Percentiles rank a stretch among this genome's conserved stretches.
phyloP scores from a whole-genome alignment of 371 early-diverging fungal genomes.

The Rhizopus sp. region DNA sequence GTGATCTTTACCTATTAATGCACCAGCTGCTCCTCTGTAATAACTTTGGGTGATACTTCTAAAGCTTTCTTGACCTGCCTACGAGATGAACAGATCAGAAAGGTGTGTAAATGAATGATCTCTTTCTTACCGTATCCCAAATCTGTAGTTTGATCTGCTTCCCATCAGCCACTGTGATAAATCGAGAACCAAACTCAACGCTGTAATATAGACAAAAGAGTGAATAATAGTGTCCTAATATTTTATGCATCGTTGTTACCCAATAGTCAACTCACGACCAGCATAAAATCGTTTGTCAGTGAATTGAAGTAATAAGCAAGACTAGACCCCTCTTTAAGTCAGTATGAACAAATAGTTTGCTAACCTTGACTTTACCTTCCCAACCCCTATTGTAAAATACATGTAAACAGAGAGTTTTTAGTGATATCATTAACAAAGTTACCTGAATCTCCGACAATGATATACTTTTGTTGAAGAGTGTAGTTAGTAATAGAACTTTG shows the following conservation, averaged over 20 bases:
- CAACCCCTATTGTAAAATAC: slow-evolving; percentile 58
- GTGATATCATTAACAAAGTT: neutral
- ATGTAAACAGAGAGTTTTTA: neutral
- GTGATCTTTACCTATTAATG: slow-evolving; percentile 63
- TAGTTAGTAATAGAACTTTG: slow-evolving; percentile 16
- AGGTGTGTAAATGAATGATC: neutral
- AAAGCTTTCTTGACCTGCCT: slow-evolving; percentile 95
- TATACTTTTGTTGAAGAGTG: slow-evolving; percentile 28
- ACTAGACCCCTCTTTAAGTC: slow-evolving; percentile 43
- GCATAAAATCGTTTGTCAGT: slow-evolving; percentile 83
- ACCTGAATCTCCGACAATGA: slow-evolving; percentile 54
- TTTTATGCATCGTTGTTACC: slow-evolving; percentile 26
- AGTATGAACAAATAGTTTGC: neutral
- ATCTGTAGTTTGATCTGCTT: slow-evolving; percentile 95
- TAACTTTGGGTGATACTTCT: slow-evolving; percentile 96
- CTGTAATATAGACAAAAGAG: slow-evolving; percentile 23
- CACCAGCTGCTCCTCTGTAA: slow-evolving; percentile 97
- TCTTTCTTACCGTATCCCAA: slow-evolving; percentile 95
- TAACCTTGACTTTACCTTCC: slow-evolving; percentile 55
- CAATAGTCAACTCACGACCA: slow-evolving; percentile 86
- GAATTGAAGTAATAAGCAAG: slow-evolving; percentile 80
- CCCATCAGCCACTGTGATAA: slow-evolving; percentile 69
- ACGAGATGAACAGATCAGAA: neutral
- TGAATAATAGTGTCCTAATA: slow-evolving; percentile 6
- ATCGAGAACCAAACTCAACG: slow-evolving; percentile 84